Base-by-base conservation (phyloP, 805 yeast species). In the Kregervanrija delftensis region DNA sequence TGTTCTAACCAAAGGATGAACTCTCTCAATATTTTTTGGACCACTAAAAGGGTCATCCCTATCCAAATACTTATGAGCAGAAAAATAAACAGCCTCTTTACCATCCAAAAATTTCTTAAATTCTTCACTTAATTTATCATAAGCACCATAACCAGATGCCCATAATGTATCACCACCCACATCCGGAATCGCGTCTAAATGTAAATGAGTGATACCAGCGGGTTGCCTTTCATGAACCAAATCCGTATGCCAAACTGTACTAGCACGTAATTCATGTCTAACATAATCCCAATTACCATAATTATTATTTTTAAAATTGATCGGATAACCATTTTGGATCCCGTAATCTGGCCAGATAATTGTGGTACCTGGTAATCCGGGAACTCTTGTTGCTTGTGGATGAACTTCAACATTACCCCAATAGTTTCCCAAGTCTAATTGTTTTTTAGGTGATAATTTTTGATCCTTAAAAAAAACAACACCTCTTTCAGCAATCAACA, bases 1-100 rank as follows among this genome's bases (percentile, higher is more conserved):
- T 35, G 83, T 76, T 63, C 84, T 72, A 33, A 80, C 72, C 22
- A 80, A 50, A 3, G 83, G 84, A 60, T 80, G 86, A 47, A 70
- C 74, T 59, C 81, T 70, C 51, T 71, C 79, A 44, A 77, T 65
- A 43, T 68, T 68, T 45, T 68, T 67, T 13, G 71, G 72, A n/a
- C 74, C 73, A 44, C 61, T 61, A 22, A 76, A 66, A 16, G 77
- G 79, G 30, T 67, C 66, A 16, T 69, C 57, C 40, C 71, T 53
- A 56, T 67, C 66, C 46, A 66, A 45, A 50, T 68, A 71, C 11
- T 50, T 49, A 49, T 71, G 72, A 10, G 70, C 71, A 15, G 73
- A 66, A 30, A 61, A 54, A 56, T 66, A 68, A 37, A 69, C 61
- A 17, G 77, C 79, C 11, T 65, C 63, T 60, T 74, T 73, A 11